Evolutionary conservation across 371 early-diverging fungal genomes (phyloP).

Genomic region (Mucor indicus): DNA sequence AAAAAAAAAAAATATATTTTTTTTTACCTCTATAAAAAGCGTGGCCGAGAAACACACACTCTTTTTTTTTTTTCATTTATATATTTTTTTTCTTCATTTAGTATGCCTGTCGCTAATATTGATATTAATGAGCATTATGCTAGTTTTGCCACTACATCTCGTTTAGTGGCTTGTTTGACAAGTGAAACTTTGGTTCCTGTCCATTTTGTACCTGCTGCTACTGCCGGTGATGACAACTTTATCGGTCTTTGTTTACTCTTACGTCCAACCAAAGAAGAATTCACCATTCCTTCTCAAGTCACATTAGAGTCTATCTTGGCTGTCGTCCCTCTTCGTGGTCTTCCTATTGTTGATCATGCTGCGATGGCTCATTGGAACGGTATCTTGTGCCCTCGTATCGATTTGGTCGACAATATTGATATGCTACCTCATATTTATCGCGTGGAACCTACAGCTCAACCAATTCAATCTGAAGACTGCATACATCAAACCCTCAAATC

Average conservation of each 20-base stretch:
- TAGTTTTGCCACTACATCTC: slow-evolving; percentile 57
- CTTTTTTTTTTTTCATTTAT: no score
- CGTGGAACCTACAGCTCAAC: not conserved
- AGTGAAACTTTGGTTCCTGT: slow-evolving; percentile 58
- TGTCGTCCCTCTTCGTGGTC: slow-evolving; percentile 41
- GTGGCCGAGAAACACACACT: no score
- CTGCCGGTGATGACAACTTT: slow-evolving; percentile 1
- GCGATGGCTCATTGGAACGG: slow-evolving; percentile 16
- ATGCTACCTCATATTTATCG: slow-evolving; percentile 45
- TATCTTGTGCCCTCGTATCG: slow-evolving; percentile 27
- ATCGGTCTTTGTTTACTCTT: slow-evolving; percentile 27
- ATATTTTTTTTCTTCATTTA: no score
- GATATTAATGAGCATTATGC: slow-evolving; percentile 37
- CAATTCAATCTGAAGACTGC: not conserved
- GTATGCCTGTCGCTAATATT: no score
- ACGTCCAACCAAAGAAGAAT: slow-evolving; percentile 11
- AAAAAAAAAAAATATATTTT: no score
- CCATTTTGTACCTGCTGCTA: slow-evolving; percentile 32
- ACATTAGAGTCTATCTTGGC: slow-evolving; percentile 26
- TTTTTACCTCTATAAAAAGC: no score
- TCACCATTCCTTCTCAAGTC: slow-evolving; percentile 5
- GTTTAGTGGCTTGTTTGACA: slow-evolving; percentile 59
- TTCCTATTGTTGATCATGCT: slow-evolving; percentile 26
- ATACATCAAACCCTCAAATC: not conserved
- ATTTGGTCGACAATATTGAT: slow-evolving; percentile 43